phyloP scores from a whole-genome alignment of 768 basidiomycete genomes.

The Pisolithus orientalis region DNA sequence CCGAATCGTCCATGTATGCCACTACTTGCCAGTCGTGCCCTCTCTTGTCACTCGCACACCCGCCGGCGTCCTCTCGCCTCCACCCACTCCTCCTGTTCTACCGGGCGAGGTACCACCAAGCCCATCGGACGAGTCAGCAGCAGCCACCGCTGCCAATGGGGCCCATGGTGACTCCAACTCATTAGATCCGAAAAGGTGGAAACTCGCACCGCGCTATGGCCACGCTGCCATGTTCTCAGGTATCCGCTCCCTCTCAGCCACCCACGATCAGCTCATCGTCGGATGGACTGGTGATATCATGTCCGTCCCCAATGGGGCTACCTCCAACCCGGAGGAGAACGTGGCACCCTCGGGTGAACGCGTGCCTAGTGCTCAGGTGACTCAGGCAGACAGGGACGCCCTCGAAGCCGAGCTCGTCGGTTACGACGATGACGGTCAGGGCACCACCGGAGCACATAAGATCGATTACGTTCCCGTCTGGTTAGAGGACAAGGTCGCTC shows the following conservation, averaged over 20 bases:
- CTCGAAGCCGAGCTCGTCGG: conserved; percentile 59
- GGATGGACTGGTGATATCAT: conserved; percentile 93
- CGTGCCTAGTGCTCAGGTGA: conserved; percentile 47
- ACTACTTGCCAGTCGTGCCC: conserved; percentile 77
- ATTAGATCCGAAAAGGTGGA: conserved; percentile 48
- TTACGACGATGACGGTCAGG: conserved; percentile 36
- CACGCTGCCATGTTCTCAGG: conserved; percentile 96
- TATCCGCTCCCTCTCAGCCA: conserved; percentile 74
- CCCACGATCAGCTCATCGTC: conserved; percentile 86
- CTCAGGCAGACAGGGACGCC: conserved; percentile 54
- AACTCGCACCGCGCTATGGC: conserved; percentile 71
- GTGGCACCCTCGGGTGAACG: conserved; percentile 12
- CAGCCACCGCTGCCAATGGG: conserved; percentile 2
- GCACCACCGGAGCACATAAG: conserved; percentile 34
- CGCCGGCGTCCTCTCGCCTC: conserved; percentile 61
- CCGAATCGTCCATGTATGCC: conserved; percentile 87
- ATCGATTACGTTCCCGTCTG: conserved; percentile 85
- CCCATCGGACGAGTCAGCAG: conserved; percentile 14
- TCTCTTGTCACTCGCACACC: conserved; percentile 42
- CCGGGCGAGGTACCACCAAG: conserved; percentile 41
- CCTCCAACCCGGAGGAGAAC: conserved; percentile 22
- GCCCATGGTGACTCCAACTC: conserved; percentile 4
- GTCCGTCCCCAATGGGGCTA: conserved; percentile 32
- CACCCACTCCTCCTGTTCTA: conserved; percentile 67
- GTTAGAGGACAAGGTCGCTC: conserved; percentile 83